These are phyloP conservation scores for Sarocladium strictum DNA, from an alignment of 2,329 filamentous ascomycete genomes.

Conservation along the genomic window DNA sequence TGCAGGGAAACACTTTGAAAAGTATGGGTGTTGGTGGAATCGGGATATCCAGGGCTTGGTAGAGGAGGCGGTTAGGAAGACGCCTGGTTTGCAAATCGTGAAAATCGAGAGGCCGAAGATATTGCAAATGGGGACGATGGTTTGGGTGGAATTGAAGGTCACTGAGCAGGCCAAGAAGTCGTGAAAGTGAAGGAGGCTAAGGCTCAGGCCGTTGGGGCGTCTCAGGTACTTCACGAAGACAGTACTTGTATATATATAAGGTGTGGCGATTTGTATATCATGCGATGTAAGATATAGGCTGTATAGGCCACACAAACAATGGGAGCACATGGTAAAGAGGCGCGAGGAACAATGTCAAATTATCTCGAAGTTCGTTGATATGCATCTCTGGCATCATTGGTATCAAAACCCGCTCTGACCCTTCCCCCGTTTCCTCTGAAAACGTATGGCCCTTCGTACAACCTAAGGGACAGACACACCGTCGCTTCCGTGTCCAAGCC, in stretches of 20 bases:
- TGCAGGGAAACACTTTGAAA: slow-evolving; percentile 48
- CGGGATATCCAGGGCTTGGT: slow-evolving; percentile 53
- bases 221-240: no score
- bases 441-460: not conserved
- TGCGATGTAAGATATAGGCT: not conserved
- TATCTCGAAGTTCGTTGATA: not conserved
- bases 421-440: not conserved
- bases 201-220: no score
- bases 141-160: slow-evolving; percentile 48
- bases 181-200: no score
- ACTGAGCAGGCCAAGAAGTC: not conserved
- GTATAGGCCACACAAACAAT: no score
- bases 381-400: slow-evolving; percentile 2
- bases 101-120: slow-evolving; percentile 44
- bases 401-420: slow-evolving; percentile 8
- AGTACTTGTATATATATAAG: no score
- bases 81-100: slow-evolving; percentile 52
- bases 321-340: no score
- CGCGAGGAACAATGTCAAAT: no score
- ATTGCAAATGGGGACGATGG: slow-evolving; percentile 51
- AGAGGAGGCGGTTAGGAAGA: slow-evolving; percentile 36
- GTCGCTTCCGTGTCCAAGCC: not conserved
- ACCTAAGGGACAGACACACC: not conserved
- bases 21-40: slow-evolving; percentile 66
- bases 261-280: no score